A percentile compares a stretch with the other conserved stretches of the same genome.
These are phyloP conservation scores for Digitaria exilis DNA, from an alignment of 202 grass and related monocot genomes.

Conservation along the genomic window DNA sequence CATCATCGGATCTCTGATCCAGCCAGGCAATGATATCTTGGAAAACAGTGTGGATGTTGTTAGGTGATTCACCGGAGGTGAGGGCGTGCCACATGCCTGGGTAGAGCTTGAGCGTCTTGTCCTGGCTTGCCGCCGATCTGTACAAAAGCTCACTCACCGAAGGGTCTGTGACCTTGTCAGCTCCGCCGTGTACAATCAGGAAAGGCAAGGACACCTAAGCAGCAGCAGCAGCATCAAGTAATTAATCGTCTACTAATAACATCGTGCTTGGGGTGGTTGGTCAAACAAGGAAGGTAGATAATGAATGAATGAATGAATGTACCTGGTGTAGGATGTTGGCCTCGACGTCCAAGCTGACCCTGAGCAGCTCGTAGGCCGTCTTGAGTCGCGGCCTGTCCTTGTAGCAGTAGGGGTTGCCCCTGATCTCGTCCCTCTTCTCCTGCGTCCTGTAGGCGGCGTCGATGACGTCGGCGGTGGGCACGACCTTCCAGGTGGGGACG, in stretches of 20 bases:
- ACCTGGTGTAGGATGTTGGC: slow-evolving; percentile 36
- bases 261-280: too few relatives aligned
- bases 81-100: slow-evolving; percentile 84
- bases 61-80: slow-evolving; percentile 62
- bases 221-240: too few relatives aligned
- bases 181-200: slow-evolving; percentile 67
- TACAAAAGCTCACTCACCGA: slow-evolving; percentile 51
- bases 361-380: slow-evolving; percentile 61
- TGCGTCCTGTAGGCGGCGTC: slow-evolving; percentile 58
- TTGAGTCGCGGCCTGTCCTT: slow-evolving; percentile 72
- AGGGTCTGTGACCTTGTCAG: slow-evolving; percentile 68
- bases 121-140: slow-evolving; percentile 40
- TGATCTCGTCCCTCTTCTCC: slow-evolving; percentile 66
- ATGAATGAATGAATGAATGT: too few relatives aligned
- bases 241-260: too few relatives aligned
- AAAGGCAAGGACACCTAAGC: slow-evolving; percentile 50
- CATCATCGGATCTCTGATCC: slow-evolving; percentile 28
- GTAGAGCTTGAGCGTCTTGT: slow-evolving; percentile 76
- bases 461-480: slow-evolving; percentile 66
- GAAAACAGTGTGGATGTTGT: slow-evolving; percentile 66
- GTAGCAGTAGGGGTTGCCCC: slow-evolving; percentile 66
- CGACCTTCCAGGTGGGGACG: slow-evolving; percentile 74
- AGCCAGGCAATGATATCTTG: slow-evolving; percentile 71
- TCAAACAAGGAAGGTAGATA: too few relatives aligned
- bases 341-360: slow-evolving; percentile 49